Evolutionary conservation across 2,329 filamentous ascomycete species (phyloP), one percentile per base, ranked within the genome.

Genomic region (Parafenestella ontariensis): DNA sequence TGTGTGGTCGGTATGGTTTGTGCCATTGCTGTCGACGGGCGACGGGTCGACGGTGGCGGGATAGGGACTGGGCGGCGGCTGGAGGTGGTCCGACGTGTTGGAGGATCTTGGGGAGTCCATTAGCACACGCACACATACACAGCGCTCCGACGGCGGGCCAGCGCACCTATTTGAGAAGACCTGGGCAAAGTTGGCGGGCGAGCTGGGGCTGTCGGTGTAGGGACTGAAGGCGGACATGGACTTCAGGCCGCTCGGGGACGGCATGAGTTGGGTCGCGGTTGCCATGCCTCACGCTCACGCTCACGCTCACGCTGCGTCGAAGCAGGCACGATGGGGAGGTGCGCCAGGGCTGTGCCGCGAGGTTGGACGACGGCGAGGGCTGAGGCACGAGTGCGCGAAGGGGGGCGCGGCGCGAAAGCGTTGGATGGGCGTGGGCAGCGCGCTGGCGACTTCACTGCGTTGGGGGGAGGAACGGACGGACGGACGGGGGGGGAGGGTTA

Each of bases 1-100:
- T 10, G 91, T 94, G 40, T 85, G 88, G 68, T 95, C 91, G 9
- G 91, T 94, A 34, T 85, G 88, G 67, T 89, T 89, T 21, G 91
- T 95, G 54, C 90, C 90, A 71, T 90, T 93, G 34, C 91, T 95
- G 46, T 92, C 92, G 21, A 94, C 90, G 7, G 91, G 91, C 17
- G 91, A 94, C 9, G 91, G 91, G 36, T 91, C 90, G 48, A 92
- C 88, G 62, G 58, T 89, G 82, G 76, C 86, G 83, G 71, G 85
- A 75, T 80, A 89, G 26, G 79, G 81, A 59, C 78, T 81, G 15
- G 77, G 74, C 33, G 78, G 79, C 36, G 79, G 80, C 40, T 77
- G 71, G 46, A 82, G 76, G 63, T 79, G 78, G 67, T 81, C 79
- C 52, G 72, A 76, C n/a, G 69, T 67, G 77, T 81, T 72, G 52